Conservation (phyloP, 225 moss, liverwort and hornwort species). For the Physcomitrellopsis africana region DNA sequence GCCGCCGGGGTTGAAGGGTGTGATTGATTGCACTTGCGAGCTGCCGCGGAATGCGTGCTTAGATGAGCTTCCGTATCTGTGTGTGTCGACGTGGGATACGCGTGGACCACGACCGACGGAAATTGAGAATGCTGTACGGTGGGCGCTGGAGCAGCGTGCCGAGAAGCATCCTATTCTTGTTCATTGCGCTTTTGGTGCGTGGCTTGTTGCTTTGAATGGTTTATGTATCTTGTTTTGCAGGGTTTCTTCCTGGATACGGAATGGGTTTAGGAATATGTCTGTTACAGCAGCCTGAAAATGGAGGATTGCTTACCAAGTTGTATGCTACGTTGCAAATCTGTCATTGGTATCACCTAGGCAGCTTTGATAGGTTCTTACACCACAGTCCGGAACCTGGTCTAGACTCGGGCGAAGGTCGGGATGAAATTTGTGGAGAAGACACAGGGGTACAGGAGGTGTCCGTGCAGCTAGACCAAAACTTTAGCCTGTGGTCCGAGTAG, state of each 20-base stretch:
- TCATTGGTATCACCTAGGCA: neutral
- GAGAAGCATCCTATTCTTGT: conserved; percentile 51
- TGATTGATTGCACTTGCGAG: conserved; percentile 90
- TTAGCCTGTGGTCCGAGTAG: no score
- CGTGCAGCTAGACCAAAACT: no score
- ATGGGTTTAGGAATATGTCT: neutral
- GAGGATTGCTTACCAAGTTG: neutral
- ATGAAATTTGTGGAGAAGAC: neutral
- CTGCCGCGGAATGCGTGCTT: conserved; percentile 64
- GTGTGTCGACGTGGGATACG: conserved; percentile 82
- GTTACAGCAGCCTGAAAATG: neutral
- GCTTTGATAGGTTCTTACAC: neutral
- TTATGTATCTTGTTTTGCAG: neutral
- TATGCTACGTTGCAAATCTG: neutral
- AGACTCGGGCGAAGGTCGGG: neutral
- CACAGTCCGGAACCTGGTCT: neutral
- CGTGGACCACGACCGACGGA: conserved; percentile 67
- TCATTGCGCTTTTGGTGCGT: conserved; percentile 89
- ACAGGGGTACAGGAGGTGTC: no score
- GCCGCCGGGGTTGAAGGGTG: conserved; percentile 76
- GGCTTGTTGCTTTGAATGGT: neutral
- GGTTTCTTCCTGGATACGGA: neutral
- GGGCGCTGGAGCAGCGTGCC: conserved; percentile 64
- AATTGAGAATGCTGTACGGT: conserved; percentile 72
- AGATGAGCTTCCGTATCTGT: conserved; percentile 55